Evolutionary conservation across 2,329 filamentous ascomycete species (phyloP), one percentile per base, ranked within the genome.

Genomic region (Pyricularia sp.): DNA sequence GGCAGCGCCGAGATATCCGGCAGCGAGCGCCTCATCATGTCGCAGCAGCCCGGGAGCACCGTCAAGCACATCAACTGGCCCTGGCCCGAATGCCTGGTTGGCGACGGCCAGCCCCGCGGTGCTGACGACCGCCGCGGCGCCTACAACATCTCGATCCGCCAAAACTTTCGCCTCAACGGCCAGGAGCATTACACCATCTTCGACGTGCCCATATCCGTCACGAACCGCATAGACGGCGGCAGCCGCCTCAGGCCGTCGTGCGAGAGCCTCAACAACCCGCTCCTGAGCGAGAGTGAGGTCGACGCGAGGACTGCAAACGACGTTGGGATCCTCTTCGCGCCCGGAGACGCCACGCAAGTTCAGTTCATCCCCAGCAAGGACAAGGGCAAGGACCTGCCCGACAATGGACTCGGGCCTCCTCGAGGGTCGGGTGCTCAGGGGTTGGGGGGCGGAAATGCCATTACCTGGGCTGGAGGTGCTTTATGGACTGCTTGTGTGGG

Each of bases 1-100:
- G 85, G 86, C 67, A 89, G 87, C 2, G 82, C 81, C 5, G 79
- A 81, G 3, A 76, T 77, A 4, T 82, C 84, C 68, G 84, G 84
- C 9, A 88, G 84, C 63, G 77, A 89, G 7, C 86, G 86, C 1
- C 81, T 88, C 66, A 88, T 92, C 68, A 84, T 92, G 80, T 76
- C 78, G 31, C 86, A 89, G 71, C 89, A 92, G 74, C 78, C 83
- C 0, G 85, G 85, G 3, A 90, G 88, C 74, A 92, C 90, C 0
- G 90, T 92, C 63, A 92, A 92, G 75, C 89, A 92, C 75, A 83
- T 92, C 71, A 88, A 89, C 74, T 92, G 90, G 88, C 80, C 85
- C 25, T 92, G 89, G 89, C 90, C 90, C 0, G 84, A 85, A 69
- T 92, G 90, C 73, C 80, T 92, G 0, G 86, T 88, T 2, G 89